Evolutionary conservation across 2,329 filamentous ascomycete species (phyloP), one percentile per base, ranked within the genome.

Genomic region (Sarocladium kiliense): DNA sequence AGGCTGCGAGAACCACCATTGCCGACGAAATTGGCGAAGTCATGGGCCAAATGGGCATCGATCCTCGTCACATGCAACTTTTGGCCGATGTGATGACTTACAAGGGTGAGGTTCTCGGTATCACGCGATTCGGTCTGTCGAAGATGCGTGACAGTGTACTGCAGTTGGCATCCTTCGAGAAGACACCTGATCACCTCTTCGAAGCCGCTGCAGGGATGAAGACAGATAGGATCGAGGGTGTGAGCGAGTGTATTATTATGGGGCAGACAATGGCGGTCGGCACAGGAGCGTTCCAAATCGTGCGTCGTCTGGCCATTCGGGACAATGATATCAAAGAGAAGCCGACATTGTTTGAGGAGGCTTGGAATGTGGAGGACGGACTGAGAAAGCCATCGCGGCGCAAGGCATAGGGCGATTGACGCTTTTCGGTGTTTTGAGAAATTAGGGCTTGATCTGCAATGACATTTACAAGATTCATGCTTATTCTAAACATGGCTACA

Each of bases 1-100:
- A 99, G 76, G 94, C 94, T 1, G 94, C 94, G 2, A 85, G 93
- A 57, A 82, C 81, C 3, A 96, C 92, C 6, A 97, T 99, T 65
- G 89, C 94, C 51, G 77, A 82, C 45, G 94, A 99, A 75, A 97
- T 99, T 64, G 81, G 80, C 54, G 79, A 81, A 54, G 94, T 97
- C 66, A 99, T 97, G 92, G 84, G 84, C 34, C 85, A 87, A 68
- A 97, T 99, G 91, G 86, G 84, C 70, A 97, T 99, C 65, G 94
- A 99, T 72, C 93, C 92, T 44, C 89, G 94, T 55, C 94, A 99
- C 74, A 97, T 99, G 91, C 88, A 97, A 69, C 81, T 99, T 18
- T 83, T 99, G 1, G 93, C 94, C 11, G 94, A 99, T 66, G 92
- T 97, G 54, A 99, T 99, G 94, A 97, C 94, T 1, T 97, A 93